Base-by-base conservation (phyloP, 2,329 filamentous ascomycete species). In the Clarireedia sp. region DNA sequence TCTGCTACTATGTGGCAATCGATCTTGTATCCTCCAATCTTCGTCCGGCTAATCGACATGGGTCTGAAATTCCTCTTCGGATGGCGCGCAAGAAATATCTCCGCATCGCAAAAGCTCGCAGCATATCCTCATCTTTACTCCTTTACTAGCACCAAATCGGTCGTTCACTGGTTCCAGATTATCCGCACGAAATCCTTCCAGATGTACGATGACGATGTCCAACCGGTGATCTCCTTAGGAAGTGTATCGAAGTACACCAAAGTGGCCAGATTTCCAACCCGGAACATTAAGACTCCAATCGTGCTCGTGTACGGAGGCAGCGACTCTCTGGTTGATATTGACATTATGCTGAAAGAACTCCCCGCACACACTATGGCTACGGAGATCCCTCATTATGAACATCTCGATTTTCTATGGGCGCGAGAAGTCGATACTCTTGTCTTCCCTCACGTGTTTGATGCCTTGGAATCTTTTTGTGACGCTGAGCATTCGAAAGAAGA, bases 101-200 rank as follows among this genome's bases (percentile, higher is more conserved):
- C 83, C 8, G 74, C 82, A 0, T 85, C 86, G 56, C 94, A 99
- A 71, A 99, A 99, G 68, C 81, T 99, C 17, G 94, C 94, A 2
- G 90, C 90, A 1, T 99, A 99, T 69, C 87, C 92, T 9, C 94
- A 99, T 73, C 75, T 99, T 0, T 99, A 96, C 74, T 96, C 91
- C 0, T 97, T 92, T 70, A 96, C 92, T 0, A 95, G 89, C 69
- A 96, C 90, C 56, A 99, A 99, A 73, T 91, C 86, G 19, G 90
- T 99, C 8, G 94, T 99, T 0, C 94, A 99, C 69, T 99, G 94
- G 94, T 99, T 99, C 70, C 94, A 99, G 69, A 96, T 99, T 68
- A 99, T 99, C 65, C 86, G 94, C 61, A 96, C 92, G 66, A 89
- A 90, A 65, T 90, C 84, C 24, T 97, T 99, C 71, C 94, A 99